These are phyloP conservation scores for Apiospora saccharicola DNA, from an alignment of 2,329 filamentous ascomycete genomes.

Conservation along the genomic window DNA sequence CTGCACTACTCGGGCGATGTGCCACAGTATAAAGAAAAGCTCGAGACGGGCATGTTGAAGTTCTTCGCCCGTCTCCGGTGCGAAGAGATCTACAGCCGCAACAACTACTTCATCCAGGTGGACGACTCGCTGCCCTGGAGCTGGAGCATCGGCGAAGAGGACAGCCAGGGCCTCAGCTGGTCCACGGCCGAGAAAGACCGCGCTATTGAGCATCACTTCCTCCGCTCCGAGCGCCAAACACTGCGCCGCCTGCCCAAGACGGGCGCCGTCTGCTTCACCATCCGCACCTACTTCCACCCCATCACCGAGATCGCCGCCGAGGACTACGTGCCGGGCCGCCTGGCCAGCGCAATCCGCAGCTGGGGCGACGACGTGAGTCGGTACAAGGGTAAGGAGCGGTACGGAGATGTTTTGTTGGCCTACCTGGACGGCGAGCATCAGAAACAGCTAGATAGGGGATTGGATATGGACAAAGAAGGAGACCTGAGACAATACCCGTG, in stretches of 20 bases:
- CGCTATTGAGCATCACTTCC: slow-evolving; percentile 76
- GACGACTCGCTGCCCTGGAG: slow-evolving; percentile 82
- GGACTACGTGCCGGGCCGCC: slow-evolving; percentile 77
- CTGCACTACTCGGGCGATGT: slow-evolving; percentile 84
- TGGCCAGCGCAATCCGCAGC: slow-evolving; percentile 81
- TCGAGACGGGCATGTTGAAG: slow-evolving; percentile 47
- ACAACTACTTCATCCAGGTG: slow-evolving; percentile 91
- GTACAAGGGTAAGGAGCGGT: slow-evolving; percentile 83
- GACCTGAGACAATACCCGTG: slow-evolving; percentile 69
- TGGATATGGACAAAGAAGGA: slow-evolving; percentile 68
- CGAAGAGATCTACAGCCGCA: slow-evolving; percentile 68
- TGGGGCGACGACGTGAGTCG: slow-evolving; percentile 80
- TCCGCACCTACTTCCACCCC: slow-evolving; percentile 81
- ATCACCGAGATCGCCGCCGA: slow-evolving; percentile 73
- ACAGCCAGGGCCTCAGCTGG: slow-evolving; percentile 72
- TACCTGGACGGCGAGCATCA: slow-evolving; percentile 78
- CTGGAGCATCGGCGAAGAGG: slow-evolving; percentile 76
- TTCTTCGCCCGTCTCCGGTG: slow-evolving; percentile 79
- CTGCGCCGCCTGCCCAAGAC: slow-evolving; percentile 67
- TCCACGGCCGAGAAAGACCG: slow-evolving; percentile 77
- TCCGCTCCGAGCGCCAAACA: slow-evolving; percentile 78
- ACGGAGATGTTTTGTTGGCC: slow-evolving; percentile 75
- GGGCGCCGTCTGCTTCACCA: slow-evolving; percentile 74
- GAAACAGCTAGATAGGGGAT: slow-evolving; percentile 73
- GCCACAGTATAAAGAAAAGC: slow-evolving; percentile 44